phyloP scores from a whole-genome alignment of 257 asterid species.

The Solanum clarkiae region DNA sequence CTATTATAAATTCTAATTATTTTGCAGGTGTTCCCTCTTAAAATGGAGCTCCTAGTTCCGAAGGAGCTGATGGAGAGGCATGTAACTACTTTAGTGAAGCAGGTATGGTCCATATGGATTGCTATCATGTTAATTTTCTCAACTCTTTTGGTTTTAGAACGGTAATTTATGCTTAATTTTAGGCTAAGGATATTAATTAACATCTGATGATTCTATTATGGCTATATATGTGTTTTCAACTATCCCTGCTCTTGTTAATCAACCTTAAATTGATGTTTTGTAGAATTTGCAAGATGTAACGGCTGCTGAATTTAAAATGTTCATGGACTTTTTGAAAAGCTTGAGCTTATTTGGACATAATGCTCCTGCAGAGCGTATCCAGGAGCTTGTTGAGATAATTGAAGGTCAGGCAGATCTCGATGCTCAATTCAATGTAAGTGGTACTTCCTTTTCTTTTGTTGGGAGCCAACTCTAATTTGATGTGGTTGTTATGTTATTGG shows the following conservation, averaged over 20 bases:
- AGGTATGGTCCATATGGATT: slow-evolving; percentile 26
- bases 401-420: slow-evolving; percentile 98
- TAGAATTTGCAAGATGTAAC: slow-evolving; percentile 96
- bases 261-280: background rate
- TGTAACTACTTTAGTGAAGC: slow-evolving; percentile 72
- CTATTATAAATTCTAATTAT: background rate
- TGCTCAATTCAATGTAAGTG: slow-evolving; percentile 77
- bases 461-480: background rate
- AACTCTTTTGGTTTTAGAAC: background rate
- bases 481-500: background rate
- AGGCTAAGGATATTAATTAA: background rate
- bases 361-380: slow-evolving; percentile 77
- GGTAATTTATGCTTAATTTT: background rate
- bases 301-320: slow-evolving; percentile 75
- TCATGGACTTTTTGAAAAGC: slow-evolving; percentile 83
- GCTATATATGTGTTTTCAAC: background rate
- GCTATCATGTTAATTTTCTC: background rate
- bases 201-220: background rate
- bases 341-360: slow-evolving; percentile 75
- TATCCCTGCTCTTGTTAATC: background rate
- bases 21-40: slow-evolving; percentile 78
- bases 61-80: slow-evolving; percentile 87
- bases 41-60: slow-evolving; percentile 73
- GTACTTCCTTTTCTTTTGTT: slow-evolving; percentile 4
- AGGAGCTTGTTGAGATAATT: slow-evolving; percentile 93